phyloP scores from a whole-genome alignment of 1,284 basidiomycete species.

The Blastosporella zonata region DNA sequence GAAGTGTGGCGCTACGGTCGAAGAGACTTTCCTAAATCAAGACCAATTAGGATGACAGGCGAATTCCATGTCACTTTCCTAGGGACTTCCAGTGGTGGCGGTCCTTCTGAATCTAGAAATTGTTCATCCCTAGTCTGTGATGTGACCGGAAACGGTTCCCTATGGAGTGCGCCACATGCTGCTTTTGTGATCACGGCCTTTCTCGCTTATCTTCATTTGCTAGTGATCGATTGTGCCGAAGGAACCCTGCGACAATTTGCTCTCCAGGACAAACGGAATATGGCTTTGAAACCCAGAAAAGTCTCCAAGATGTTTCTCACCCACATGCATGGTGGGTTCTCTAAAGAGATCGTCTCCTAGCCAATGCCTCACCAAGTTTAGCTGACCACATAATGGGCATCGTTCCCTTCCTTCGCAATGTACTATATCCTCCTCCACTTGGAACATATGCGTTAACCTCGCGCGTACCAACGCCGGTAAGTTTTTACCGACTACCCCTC shows the following conservation, averaged over 20 bases:
- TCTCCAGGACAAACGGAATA: slow-evolving; percentile 34
- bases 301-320: slow-evolving; percentile 82
- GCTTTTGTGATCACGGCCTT: slow-evolving; percentile 13
- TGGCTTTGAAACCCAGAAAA: slow-evolving; percentile 46
- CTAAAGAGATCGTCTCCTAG: neutral
- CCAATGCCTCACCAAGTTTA: slow-evolving; percentile 25
- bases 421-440: slow-evolving; percentile 46
- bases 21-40: neutral
- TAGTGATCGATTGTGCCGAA: slow-evolving; percentile 88
- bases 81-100: slow-evolving; percentile 73
- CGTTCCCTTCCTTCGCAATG: slow-evolving; percentile 66
- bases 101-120: slow-evolving; percentile 64
- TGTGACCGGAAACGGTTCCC: slow-evolving; percentile 46
- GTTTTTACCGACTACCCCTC: neutral
- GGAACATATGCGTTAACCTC: slow-evolving; percentile 12
- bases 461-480: slow-evolving; percentile 19
- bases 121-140: slow-evolving; percentile 69
- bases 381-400: slow-evolving; percentile 84
- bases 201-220: slow-evolving; percentile 4
- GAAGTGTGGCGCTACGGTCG: neutral
- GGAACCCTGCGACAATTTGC: slow-evolving; percentile 70
- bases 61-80: slow-evolving; percentile 57
- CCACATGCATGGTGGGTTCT: slow-evolving; percentile 74
- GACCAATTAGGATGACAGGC: slow-evolving; percentile 7
- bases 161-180: slow-evolving; percentile 56